Base-by-base conservation (phyloP, 163 green algal species). In the Chloromonas sp. region DNA sequence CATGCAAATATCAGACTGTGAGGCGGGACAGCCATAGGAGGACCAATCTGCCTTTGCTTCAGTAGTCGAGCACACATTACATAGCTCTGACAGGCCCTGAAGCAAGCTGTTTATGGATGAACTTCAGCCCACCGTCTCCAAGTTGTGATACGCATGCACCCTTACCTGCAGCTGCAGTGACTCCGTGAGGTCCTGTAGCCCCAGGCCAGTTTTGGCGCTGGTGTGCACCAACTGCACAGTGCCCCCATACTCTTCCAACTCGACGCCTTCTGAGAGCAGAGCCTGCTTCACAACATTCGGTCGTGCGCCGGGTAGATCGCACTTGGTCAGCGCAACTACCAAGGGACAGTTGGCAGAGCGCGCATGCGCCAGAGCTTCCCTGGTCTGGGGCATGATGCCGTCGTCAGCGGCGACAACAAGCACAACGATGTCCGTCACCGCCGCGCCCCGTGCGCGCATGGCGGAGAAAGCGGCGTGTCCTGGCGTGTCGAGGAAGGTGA, bases 311-410 rank as follows among this genome's bases (percentile, higher is more conserved):
- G 66, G 66, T 11, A 74, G 66, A 11, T 74, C 66, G 66, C 66
- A 74, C 66, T 99, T 99, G 78, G 95, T 98, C 59, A 98, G 91
- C 0, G 96, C 96, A 36, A 99, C 92, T 14, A 98, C 92, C 58
- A 98, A 91, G 1, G 95, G 95, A 81, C 95, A 96, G 11, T 90
- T 92, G 0, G 95, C 93, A 0, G 92, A 90, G 2, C 87, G 80
- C 14, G 94, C 94, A 83, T 98, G 96, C 1, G 91, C 91, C 0
- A 98, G 87, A 1, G 95, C 96, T 87, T 99, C 96, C 13, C 90
- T 84, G 0, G 95, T 98, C 89, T 97, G 94, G n/a, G 93, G 94
- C 93, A 96, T 97, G 0, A 97, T 91, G 14, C 95, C 94, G 82
- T 98, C 95, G 88, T 96, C 93, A 15, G 94, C 95, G 74, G 93